Conservation (phyloP, 2,329 filamentous ascomycete genomes). For the Colletotrichum sp. region DNA sequence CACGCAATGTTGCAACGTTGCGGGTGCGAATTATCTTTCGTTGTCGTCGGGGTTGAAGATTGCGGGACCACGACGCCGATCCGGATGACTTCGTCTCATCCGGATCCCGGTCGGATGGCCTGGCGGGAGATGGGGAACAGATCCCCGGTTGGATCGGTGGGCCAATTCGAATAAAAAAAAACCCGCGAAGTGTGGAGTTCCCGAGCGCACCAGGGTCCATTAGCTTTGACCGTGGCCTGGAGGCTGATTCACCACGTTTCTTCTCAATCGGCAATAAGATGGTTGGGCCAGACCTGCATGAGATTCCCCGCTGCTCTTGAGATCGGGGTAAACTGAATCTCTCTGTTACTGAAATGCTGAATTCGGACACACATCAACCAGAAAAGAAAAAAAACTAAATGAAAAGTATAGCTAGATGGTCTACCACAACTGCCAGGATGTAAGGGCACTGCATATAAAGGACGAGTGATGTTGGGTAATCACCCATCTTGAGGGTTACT, state of each 20-base stretch:
- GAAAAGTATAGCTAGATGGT: background rate
- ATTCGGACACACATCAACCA: background rate
- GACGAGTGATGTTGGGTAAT: background rate
- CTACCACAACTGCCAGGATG: background rate
- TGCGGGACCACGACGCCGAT: background rate
- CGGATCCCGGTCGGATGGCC: background rate
- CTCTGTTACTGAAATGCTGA: background rate
- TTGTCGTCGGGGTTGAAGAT: background rate
- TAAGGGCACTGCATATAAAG: background rate
- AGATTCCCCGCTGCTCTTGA: background rate
- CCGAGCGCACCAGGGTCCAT: background rate
- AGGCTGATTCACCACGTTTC: background rate
- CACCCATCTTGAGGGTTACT: background rate
- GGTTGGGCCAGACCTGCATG: background rate
- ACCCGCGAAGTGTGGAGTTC: background rate
- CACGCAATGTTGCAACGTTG: background rate
- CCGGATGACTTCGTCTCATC: background rate
- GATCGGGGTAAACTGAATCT: background rate
- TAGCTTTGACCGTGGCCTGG: background rate
- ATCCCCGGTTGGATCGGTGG: background rate
- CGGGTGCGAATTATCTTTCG: background rate
- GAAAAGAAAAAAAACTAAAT: background rate
- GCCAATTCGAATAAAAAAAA: background rate
- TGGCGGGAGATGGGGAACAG: background rate
- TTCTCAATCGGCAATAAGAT: background rate